Evolutionary conservation across 371 early-diverging fungal species (phyloP), one percentile per base, ranked within the genome.

Genomic region (Capillidium heterosporum): DNA sequence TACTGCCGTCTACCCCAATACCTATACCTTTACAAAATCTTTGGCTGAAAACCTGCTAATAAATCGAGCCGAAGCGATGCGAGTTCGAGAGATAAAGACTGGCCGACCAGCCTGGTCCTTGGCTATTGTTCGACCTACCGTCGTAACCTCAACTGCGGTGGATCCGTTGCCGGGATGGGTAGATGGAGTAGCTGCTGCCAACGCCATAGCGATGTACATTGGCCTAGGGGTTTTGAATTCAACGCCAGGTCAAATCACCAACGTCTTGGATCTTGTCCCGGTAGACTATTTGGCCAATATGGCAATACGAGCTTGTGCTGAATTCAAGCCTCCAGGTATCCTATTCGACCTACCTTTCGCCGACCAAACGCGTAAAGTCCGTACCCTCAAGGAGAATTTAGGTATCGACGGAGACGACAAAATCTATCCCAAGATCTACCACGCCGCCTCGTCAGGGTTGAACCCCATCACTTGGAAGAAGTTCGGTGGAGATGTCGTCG

Each of bases 131-230:
- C 68, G 77, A 55, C 62, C 71, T 13, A 67, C 71, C 0, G 70
- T 75, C 41, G 69, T 80, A 28, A 73, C 76, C 13, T 73, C 76
- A 1, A 70, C 74, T 52, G 60, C 67, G 7, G 56, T 40, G 5
- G 77, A 77, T 42, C 80, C 80, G 11, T 63, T 80, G 10, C 67
- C 73, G n/a, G 80, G 76, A 28, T 80, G 80, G 80, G 78, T 78
- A 13, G 80, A 79, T 59, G 75, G 77, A 17, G 72, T 72, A 5
- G 72, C 73, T 28, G 77, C 75, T n/a, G 66, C 72, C 4, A 76
- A 76, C 60, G 65, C 59, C 48, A 62, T 63, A 2, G 62, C 65
- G 4, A 31, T 63, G n/a, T 65, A 63, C 17, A 65, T 53, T 10
- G 53, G 53, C 2, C 39, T 53, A 7, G 53, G 53, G 4, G 39